A percentile compares a stretch with the other conserved stretches of the same genome.
These are phyloP conservation scores for Rhizophagus clarus DNA, from an alignment of 192 early-diverging fungal species.

Conservation along the genomic window DNA sequence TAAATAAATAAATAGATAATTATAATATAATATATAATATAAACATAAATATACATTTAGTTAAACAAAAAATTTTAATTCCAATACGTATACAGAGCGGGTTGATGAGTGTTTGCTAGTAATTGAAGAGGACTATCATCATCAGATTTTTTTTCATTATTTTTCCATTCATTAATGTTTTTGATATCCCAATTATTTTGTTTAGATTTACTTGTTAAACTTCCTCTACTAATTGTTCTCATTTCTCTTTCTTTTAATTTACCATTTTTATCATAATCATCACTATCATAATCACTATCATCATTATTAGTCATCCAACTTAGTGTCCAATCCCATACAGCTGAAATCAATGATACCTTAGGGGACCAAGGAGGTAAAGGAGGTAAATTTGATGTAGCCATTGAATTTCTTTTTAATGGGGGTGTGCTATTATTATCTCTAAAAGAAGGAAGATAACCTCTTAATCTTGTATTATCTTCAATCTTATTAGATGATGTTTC, in stretches of 20 bases:
- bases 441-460: not conserved
- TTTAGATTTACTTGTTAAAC: not conserved
- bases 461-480: not conserved
- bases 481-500: not conserved
- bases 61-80: too few relatives aligned
- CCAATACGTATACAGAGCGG: not conserved
- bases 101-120: constrained; percentile 11
- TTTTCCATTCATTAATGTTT: not conserved
- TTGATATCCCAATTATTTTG: constrained; percentile 8
- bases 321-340: constrained; percentile 23
- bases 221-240: not conserved
- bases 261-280: constrained; percentile 10
- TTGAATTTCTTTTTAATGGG: not conserved
- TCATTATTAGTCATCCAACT: constrained; percentile 22
- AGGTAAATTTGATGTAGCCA: not conserved
- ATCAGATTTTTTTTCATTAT: not conserved
- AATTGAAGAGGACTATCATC: constrained; percentile 1
- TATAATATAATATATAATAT: too few relatives aligned
- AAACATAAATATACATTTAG: too few relatives aligned
- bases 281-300: not conserved
- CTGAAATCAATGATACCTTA: constrained; percentile 12
- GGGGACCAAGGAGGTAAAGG: constrained; percentile 13
- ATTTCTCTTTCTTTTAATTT: not conserved
- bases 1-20: too few relatives aligned
- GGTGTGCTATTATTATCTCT: not conserved